These are phyloP conservation scores for Pseudozyma sp. DNA, from an alignment of 1,284 basidiomycete species.

Conservation along the genomic window DNA sequence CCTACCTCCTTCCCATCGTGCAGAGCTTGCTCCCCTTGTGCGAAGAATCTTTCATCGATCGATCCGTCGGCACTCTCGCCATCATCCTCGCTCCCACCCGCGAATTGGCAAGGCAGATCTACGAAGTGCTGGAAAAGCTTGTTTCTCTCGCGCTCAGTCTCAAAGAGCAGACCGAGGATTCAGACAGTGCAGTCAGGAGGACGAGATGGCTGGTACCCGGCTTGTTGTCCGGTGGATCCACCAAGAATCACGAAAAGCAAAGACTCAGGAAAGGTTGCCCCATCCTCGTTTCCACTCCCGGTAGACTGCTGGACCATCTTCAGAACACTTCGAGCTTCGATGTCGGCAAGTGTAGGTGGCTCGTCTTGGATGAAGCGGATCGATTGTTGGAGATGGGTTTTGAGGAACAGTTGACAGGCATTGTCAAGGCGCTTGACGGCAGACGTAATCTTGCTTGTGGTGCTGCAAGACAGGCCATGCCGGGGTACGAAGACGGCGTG, in stretches of 20 bases:
- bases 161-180: slow-evolving; percentile 64
- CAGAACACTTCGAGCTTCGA: slow-evolving; percentile 89
- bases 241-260: slow-evolving; percentile 80
- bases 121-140: slow-evolving; percentile 76
- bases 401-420: slow-evolving; percentile 75
- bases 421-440: slow-evolving; percentile 73
- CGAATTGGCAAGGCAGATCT: slow-evolving; percentile 93
- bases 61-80: slow-evolving; percentile 87
- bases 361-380: slow-evolving; percentile 97
- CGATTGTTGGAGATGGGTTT: slow-evolving; percentile 78
- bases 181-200: slow-evolving; percentile 71
- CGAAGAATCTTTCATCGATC: slow-evolving; percentile 76
- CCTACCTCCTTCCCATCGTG: slow-evolving; percentile 93
- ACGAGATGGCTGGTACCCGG: slow-evolving; percentile 91
- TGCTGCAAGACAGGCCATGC: slow-evolving; percentile 74
- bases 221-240: slow-evolving; percentile 81
- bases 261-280: slow-evolving; percentile 79
- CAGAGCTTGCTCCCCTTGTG: slow-evolving; percentile 92
- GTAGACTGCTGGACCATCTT: slow-evolving; percentile 79
- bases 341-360: slow-evolving; percentile 91
- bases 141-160: slow-evolving; percentile 77
- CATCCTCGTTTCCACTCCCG: slow-evolving; percentile 79
- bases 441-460: slow-evolving; percentile 59
- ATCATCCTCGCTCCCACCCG: slow-evolving; percentile 94
- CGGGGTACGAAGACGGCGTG: slow-evolving; percentile 25